A percentile compares a stretch with the other conserved stretches of the same genome.
These are phyloP conservation scores for Baorangia bicolor DNA, from an alignment of 768 basidiomycete species.

Conservation along the genomic window DNA sequence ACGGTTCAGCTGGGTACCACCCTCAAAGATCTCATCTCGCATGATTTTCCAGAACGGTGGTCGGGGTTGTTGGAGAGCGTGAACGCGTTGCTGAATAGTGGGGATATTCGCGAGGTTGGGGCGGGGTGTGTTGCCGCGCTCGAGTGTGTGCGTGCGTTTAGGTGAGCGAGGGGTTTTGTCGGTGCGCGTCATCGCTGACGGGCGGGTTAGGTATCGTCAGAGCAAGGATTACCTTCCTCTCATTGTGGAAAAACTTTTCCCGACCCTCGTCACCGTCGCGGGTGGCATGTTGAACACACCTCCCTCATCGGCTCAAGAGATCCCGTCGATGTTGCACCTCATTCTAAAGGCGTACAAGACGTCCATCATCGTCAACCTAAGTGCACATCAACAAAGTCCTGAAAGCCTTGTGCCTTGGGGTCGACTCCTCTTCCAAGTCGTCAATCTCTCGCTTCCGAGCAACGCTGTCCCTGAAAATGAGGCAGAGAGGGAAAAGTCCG, in stretches of 20 bases:
- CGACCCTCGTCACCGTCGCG: constrained; percentile 73
- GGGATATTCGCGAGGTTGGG: constrained; percentile 68
- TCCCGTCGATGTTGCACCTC: constrained; percentile 80
- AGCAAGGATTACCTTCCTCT: constrained; percentile 55
- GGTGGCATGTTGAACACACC: constrained; percentile 63
- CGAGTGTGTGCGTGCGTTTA: constrained; percentile 68
- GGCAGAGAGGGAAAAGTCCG: constrained; percentile 72
- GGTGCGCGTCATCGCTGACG: constrained; percentile 37
- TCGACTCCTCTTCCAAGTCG: constrained; percentile 72
- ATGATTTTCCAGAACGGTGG: constrained; percentile 83
- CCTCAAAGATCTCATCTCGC: constrained; percentile 68
- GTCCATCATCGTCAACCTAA: constrained; percentile 73
- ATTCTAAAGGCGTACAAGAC: constrained; percentile 87
- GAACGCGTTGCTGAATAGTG: constrained; percentile 59
- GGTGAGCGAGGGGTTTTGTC: constrained; percentile 16
- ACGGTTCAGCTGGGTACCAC: constrained; percentile 73
- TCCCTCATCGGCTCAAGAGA: constrained; percentile 61
- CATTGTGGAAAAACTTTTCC: constrained; percentile 66
- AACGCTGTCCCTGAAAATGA: constrained; percentile 67
- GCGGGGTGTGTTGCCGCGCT: constrained; percentile 78
- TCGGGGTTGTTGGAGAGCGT: constrained; percentile 65
- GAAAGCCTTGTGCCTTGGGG: constrained; percentile 89
- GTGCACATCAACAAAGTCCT: constrained; percentile 67
- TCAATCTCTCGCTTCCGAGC: constrained; percentile 67
- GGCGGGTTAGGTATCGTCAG: constrained; percentile 61